phyloP scores from a whole-genome alignment of 257 asterid species.

The Vinca minor region DNA sequence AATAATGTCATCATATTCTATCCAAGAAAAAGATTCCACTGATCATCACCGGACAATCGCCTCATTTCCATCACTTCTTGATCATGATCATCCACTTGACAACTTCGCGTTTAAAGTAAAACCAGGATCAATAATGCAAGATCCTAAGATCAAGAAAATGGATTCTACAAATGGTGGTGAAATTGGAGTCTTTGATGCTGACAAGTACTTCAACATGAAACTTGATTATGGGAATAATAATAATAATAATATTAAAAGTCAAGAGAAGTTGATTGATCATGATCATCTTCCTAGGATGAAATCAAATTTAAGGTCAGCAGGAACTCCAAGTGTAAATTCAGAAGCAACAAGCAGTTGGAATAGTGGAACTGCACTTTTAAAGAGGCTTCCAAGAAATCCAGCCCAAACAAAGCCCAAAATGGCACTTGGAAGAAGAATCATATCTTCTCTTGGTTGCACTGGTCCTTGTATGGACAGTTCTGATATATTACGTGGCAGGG shows the following conservation, averaged over 20 bases:
- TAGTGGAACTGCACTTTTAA: slow-evolving; percentile 36
- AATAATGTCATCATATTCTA: slow-evolving; percentile 23
- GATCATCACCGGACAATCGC: slow-evolving; percentile 26
- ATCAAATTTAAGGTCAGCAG: slow-evolving; percentile 15
- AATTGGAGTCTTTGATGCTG: slow-evolving; percentile 67
- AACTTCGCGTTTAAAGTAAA: slow-evolving; percentile 40
- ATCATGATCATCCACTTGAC: too few relatives aligned
- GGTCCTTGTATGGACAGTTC: slow-evolving; percentile 54
- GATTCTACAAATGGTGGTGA: slow-evolving; percentile 39
- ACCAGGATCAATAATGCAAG: slow-evolving; percentile 31
- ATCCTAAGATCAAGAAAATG: slow-evolving; percentile 25
- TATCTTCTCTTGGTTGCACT: slow-evolving; percentile 40
- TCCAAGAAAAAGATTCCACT: slow-evolving; percentile 17
- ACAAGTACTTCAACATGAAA: slow-evolving; percentile 71
- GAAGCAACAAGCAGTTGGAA: slow-evolving; percentile 49
- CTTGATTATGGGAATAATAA: slow-evolving; percentile 32
- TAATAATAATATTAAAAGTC: neutral
- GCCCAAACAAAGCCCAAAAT: slow-evolving; percentile 35
- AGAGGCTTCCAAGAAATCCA: slow-evolving; percentile 6
- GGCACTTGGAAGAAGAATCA: slow-evolving; percentile 26
- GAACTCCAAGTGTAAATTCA: slow-evolving; percentile 41
- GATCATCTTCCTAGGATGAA: neutral
- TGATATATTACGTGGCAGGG: slow-evolving; percentile 23
- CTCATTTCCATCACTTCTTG: too few relatives aligned
- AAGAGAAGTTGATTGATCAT: neutral